phyloP scores from a whole-genome alignment of 2,329 filamentous ascomycete genomes.

The Colletotrichum spinosum region DNA sequence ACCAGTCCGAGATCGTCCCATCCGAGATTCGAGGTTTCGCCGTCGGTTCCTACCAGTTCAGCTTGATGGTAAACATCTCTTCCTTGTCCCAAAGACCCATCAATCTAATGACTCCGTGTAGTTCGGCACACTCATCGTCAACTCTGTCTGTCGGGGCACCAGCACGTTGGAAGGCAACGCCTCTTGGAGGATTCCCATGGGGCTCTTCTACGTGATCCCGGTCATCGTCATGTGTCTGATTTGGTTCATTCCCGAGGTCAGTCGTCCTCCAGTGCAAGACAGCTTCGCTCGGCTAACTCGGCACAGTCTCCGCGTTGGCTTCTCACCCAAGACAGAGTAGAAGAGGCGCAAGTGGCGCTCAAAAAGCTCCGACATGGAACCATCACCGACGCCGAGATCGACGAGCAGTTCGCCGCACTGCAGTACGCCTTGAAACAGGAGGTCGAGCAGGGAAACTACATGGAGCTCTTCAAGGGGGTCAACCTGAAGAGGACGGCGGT shows the following conservation, averaged over 20 bases:
- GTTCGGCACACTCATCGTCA: slow-evolving; percentile 44
- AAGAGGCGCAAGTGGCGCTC: slow-evolving; percentile 45
- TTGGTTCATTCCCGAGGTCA: slow-evolving; percentile 45
- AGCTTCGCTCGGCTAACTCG: neutral
- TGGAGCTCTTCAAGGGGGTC: slow-evolving; percentile 42
- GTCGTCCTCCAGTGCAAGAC: neutral
- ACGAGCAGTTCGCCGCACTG: slow-evolving; percentile 38
- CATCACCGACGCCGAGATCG: slow-evolving; percentile 42
- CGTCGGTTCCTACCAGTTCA: slow-evolving; percentile 51
- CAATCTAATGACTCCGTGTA: neutral
- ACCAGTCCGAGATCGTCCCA: slow-evolving; percentile 50
- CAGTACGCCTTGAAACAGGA: slow-evolving; percentile 24
- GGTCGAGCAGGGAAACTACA: slow-evolving; percentile 35
- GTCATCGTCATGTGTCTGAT: slow-evolving; percentile 43
- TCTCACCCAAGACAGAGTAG: slow-evolving; percentile 41
- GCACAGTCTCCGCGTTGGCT: slow-evolving; percentile 46
- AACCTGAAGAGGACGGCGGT: slow-evolving; percentile 44
- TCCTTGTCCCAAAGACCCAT: fast-evolving
- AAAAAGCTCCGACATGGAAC: slow-evolving; percentile 41
- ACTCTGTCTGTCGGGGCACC: slow-evolving; percentile 46
- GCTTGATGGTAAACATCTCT: slow-evolving; percentile 39
- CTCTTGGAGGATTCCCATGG: slow-evolving; percentile 49
- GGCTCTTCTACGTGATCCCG: slow-evolving; percentile 49
- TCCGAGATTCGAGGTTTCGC: slow-evolving; percentile 46
- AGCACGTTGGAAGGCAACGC: slow-evolving; percentile 43